These are phyloP conservation scores for Shiraia sp. DNA, from an alignment of 2,329 filamentous ascomycete species.

Conservation along the genomic window DNA sequence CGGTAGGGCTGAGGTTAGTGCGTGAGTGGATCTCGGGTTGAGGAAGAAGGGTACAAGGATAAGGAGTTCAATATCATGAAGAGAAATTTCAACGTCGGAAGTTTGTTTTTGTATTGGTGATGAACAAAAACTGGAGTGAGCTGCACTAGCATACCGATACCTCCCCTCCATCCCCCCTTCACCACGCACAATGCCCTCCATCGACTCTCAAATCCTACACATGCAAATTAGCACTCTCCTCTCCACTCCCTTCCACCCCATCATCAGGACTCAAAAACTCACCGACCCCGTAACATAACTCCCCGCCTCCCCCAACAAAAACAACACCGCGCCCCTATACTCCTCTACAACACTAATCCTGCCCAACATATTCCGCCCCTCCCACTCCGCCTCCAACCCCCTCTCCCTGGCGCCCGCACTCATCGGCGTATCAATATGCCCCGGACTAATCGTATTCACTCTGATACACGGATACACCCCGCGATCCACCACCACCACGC, in stretches of 20 bases:
- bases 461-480: slow-evolving; percentile 48
- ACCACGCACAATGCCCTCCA: slow-evolving; percentile 45
- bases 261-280: background rate
- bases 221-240: background rate
- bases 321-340: slow-evolving; percentile 21
- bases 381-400: slow-evolving; percentile 15
- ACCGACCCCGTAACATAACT: slow-evolving; percentile 65
- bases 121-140: no score
- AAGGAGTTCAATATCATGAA: no score
- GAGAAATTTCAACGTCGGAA: no score
- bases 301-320: slow-evolving; percentile 45
- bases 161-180: background rate
- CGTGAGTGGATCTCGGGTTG: no score
- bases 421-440: slow-evolving; percentile 56
- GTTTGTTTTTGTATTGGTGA: no score
- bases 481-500: no score
- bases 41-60: no score
- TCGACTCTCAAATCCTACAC: slow-evolving; percentile 45
- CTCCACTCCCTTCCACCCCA: background rate
- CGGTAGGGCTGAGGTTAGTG: no score
- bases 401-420: slow-evolving; percentile 34
- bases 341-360: slow-evolving; percentile 34
- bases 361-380: slow-evolving; percentile 39
- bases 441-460: slow-evolving; percentile 59
- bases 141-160: no score